Evolutionary conservation across 129 eudicot genomes (phyloP), one percentile per base, ranked within the genome.

Genomic region (Erigeron canadensis): DNA sequence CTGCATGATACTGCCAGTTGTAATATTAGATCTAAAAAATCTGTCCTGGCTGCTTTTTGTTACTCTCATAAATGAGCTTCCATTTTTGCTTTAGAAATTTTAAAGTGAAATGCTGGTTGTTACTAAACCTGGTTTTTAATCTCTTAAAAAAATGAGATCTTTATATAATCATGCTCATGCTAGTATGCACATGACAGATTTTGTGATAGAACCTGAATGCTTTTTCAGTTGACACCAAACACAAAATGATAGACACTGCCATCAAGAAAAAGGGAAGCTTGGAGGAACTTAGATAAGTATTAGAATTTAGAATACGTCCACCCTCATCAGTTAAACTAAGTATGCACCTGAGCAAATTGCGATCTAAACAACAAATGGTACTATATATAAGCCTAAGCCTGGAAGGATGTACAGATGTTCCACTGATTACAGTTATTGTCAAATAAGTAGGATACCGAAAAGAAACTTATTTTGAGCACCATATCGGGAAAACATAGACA

Each of bases 211-310:
- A 41, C 16, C 38, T 13, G 23, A 39, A 45, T 62, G 67, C 38
- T 19, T 17, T 45, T 17, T 40, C 69, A 39, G 22, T 64, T 40
- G 69, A 63, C 68, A 63, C 46, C 68, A 63, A 63, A 39, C 68
- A 63, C 68, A 15, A 47, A 63, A 63, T 63, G 34, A 3, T 28
- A 28, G 34, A 28, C 2, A 3, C 34, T 28, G 34, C 34, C 34
- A 28, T 28, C 34, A 28, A 28, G 34, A 28, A 28, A 28, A 28
- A 28, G 34, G 3, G 34, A 28, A 28, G 34, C 34, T 28, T 28
- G 3, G 34, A 28, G 34, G 34, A 28, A 0, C 34, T 28, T 28
- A 28, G 3, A 28, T 28, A 28, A 28, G 34, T 28, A 28, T 28
- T 28, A 28, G 34, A 28, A 28, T 28, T 28, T 28, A 46, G 57